These are phyloP conservation scores for Trebouxia sp. DNA, from an alignment of 139 green algal species.

Conservation along the genomic window DNA sequence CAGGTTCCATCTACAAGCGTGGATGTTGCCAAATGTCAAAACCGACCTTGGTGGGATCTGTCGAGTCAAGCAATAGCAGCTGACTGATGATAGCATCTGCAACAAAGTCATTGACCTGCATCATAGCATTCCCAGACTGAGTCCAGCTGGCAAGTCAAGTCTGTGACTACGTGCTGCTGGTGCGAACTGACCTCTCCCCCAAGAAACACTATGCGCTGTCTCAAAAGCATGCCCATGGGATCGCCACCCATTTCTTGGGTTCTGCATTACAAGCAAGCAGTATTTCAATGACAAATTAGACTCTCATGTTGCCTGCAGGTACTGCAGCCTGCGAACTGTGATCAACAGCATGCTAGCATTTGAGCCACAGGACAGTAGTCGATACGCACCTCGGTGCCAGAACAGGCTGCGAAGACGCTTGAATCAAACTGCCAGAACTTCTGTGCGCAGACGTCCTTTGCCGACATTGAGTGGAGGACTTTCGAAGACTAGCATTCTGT, in stretches of 20 bases:
- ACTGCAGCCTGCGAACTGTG: background rate
- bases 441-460: background rate
- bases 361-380: too few species aligned
- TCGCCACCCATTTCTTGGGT: constrained; percentile 85
- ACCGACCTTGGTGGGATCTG: constrained; percentile 85
- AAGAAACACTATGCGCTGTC: constrained; percentile 95
- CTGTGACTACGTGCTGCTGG: background rate
- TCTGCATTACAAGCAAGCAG: constrained; percentile 33
- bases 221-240: constrained; percentile 93
- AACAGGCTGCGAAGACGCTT: background rate
- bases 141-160: background rate
- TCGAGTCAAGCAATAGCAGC: constrained; percentile 94
- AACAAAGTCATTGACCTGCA: constrained; percentile 93
- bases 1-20: too few species aligned
- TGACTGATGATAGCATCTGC: constrained; percentile 96
- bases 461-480: background rate
- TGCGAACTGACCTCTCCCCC: constrained; percentile 71
- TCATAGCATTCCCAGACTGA: too few species aligned
- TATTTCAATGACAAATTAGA: background rate
- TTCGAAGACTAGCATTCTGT: background rate
- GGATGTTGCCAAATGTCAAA: too few species aligned
- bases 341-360: background rate
- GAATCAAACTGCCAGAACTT: background rate
- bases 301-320: background rate
- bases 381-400: background rate